These are phyloP conservation scores for Neurospora crassa DNA, from an alignment of 2,329 filamentous ascomycete species.

Conservation along the genomic window DNA sequence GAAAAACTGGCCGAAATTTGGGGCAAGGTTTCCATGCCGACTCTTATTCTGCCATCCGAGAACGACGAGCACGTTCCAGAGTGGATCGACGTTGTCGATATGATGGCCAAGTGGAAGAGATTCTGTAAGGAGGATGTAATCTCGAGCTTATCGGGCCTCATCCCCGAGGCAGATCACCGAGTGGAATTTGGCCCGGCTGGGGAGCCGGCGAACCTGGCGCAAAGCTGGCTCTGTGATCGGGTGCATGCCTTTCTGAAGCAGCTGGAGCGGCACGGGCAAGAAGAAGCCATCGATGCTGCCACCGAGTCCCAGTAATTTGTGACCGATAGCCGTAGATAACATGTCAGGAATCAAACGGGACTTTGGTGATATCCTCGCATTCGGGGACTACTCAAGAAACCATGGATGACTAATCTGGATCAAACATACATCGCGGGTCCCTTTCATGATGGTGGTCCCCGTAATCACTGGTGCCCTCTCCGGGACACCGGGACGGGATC, in stretches of 20 bases:
- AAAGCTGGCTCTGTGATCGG: constrained; percentile 39
- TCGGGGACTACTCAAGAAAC: background rate
- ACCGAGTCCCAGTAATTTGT: background rate
- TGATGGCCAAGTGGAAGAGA: constrained; percentile 48
- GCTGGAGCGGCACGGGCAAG: constrained; percentile 8
- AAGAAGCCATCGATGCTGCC: background rate
- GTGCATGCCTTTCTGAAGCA: constrained; percentile 36
- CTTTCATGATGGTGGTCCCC: background rate
- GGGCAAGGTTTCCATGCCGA: constrained; percentile 46
- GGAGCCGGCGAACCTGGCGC: constrained; percentile 22
- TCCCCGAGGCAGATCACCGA: constrained; percentile 43
- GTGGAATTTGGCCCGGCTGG: constrained; percentile 29
- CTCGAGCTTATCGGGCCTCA: constrained; percentile 41
- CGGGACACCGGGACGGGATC: background rate
- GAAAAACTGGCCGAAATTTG: constrained; percentile 54
- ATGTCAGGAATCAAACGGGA: background rate
- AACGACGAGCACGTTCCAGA: constrained; percentile 56
- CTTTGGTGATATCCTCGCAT: background rate
- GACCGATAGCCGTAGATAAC: background rate
- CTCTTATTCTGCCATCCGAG: constrained; percentile 57
- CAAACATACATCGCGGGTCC: background rate
- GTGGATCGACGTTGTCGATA: constrained; percentile 43
- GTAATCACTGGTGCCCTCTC: background rate
- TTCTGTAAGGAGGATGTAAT: constrained; percentile 32
- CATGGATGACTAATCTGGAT: background rate